phyloP scores from a whole-genome alignment of 768 basidiomycete species.

The Lanmaoa pseudosensibilis region DNA sequence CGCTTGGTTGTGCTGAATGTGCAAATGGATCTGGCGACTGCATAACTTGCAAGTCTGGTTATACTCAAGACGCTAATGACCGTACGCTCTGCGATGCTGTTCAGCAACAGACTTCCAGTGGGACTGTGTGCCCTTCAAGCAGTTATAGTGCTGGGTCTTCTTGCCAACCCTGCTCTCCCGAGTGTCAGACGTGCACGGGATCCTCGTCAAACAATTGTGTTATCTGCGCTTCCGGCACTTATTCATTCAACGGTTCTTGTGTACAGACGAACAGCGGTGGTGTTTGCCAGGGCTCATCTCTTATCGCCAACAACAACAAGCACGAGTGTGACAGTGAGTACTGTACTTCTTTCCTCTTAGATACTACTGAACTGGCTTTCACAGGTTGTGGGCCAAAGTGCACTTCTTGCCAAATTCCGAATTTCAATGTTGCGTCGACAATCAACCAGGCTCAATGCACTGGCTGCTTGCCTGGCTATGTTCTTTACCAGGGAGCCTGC shows the following conservation, averaged over 20 bases:
- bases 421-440: conserved; percentile 68
- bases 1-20: conserved; percentile 70
- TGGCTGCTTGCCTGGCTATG: conserved; percentile 73
- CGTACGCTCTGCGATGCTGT: conserved; percentile 62
- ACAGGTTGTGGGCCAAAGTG: conserved; percentile 83
- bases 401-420: conserved; percentile 71
- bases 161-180: conserved; percentile 61
- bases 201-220: conserved; percentile 69
- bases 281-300: conserved; percentile 66
- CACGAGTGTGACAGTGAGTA: conserved; percentile 73
- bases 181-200: conserved; percentile 72
- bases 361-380: neutral
- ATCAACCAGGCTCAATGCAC: conserved; percentile 69
- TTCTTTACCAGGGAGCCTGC: conserved; percentile 71
- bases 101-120: conserved; percentile 49
- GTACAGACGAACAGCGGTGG: conserved; percentile 66
- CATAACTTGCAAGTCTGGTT: conserved; percentile 66
- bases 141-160: conserved; percentile 57
- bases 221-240: conserved; percentile 61
- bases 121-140: conserved; percentile 61
- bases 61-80: conserved; percentile 65
- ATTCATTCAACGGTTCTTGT: conserved; percentile 66
- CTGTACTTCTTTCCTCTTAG: neutral
- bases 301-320: conserved; percentile 81
- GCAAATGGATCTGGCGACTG: conserved; percentile 69